These are phyloP conservation scores for Paramecium biaurelia DNA, from an alignment of 73 alveolate species.

Conservation along the genomic window DNA sequence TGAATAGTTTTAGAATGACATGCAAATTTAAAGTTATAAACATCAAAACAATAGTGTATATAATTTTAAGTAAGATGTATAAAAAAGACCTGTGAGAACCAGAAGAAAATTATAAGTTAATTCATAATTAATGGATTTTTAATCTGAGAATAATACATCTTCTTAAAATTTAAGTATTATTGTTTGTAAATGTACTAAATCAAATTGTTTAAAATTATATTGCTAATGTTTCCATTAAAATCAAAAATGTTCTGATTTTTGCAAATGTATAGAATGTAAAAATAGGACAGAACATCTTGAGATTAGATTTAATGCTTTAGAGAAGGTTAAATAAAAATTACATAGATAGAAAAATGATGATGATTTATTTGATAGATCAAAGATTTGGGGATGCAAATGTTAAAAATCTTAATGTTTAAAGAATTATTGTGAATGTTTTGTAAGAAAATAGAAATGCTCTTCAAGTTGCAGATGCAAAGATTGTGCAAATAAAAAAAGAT, in stretches of 20 bases:
- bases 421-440: slow-evolving; percentile 14
- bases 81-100: background rate
- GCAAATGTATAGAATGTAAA: background rate
- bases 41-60: background rate
- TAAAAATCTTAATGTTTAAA: background rate
- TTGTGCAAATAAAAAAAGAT: background rate
- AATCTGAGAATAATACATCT: background rate
- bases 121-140: background rate
- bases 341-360: background rate
- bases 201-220: background rate
- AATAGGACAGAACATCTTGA: background rate
- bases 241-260: background rate
- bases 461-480: background rate
- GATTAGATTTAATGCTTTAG: background rate
- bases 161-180: background rate
- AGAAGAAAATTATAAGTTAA: background rate
- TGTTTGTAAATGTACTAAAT: background rate
- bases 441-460: background rate
- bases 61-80: background rate
- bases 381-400: background rate
- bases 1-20: background rate
- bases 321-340: background rate
- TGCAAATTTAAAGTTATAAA: background rate
- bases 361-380: background rate
- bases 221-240: background rate